These are phyloP conservation scores for Bruguiera hainesii DNA, from an alignment of 441 rosid species.

Conservation along the genomic window DNA sequence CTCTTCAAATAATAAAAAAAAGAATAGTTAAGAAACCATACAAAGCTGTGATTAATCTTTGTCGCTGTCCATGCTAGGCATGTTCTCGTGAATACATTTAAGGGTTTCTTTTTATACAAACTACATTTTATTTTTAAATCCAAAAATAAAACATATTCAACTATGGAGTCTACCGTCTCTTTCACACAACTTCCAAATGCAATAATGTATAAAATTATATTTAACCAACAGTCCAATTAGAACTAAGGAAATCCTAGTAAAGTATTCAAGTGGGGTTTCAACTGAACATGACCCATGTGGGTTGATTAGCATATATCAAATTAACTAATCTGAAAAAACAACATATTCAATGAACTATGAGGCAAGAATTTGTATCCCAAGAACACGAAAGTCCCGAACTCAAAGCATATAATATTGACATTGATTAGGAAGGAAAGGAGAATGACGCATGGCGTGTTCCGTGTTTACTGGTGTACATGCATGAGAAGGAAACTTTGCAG, in stretches of 20 bases:
- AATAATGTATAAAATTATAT: constrained; percentile 16
- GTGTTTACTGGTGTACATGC: constrained; percentile 28
- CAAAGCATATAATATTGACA: no score
- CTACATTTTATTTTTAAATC: not conserved
- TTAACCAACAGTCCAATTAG: not conserved
- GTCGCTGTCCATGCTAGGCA: constrained; percentile 33
- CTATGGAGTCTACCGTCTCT: constrained; percentile 15
- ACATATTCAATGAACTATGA: constrained; percentile 28
- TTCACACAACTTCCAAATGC: constrained; percentile 37
- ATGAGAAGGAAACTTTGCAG: not conserved
- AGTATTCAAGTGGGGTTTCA: constrained; percentile 17
- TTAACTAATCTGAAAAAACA: constrained; percentile 18
- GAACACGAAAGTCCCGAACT: constrained; percentile 13
- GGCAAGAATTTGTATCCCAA: constrained; percentile 17
- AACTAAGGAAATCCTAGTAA: not conserved
- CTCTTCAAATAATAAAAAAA: not conserved
- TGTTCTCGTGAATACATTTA: constrained; percentile 26
- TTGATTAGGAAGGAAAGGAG: constrained; percentile 10
- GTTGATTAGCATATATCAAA: constrained; percentile 28
- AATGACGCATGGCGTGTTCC: constrained; percentile 26
- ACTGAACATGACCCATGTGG: constrained; percentile 40
- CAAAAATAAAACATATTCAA: not conserved
- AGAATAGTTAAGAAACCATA: constrained; percentile 6
- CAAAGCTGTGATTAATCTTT: constrained; percentile 28
- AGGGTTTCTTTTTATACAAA: not conserved